Conservation (phyloP, 768 basidiomycete species). For the Tylopilus plumbeoviolaceoides region DNA sequence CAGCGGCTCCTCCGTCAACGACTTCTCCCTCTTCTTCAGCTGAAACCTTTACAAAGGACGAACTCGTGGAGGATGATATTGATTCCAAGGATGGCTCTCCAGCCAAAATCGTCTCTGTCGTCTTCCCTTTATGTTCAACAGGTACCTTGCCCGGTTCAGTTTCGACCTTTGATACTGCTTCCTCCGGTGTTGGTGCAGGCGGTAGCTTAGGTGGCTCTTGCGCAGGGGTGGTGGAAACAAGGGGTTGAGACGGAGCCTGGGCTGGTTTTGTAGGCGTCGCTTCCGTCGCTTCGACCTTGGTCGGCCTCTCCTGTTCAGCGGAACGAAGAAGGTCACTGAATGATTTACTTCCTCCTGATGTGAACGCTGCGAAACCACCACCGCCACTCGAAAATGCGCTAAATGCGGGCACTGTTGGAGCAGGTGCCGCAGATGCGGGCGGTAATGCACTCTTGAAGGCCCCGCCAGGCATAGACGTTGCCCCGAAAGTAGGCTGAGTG, state of each 20-base stretch:
- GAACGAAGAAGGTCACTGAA: conserved; percentile 60
- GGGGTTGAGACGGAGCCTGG: background rate
- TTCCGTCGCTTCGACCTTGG: conserved; percentile 17
- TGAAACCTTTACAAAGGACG: conserved; percentile 48
- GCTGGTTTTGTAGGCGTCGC: conserved; percentile 8
- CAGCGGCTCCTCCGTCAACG: conserved; percentile 10
- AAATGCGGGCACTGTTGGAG: conserved; percentile 17
- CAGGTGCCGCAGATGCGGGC: background rate
- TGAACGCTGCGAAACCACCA: conserved; percentile 52
- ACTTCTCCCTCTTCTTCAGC: conserved; percentile 25
- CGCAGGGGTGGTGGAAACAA: conserved; percentile 14
- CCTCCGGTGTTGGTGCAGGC: background rate
- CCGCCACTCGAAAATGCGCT: conserved; percentile 27
- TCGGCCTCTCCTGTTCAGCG: conserved; percentile 24
- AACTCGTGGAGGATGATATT: conserved; percentile 39
- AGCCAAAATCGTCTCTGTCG: background rate
- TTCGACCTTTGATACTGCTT: conserved; percentile 1
- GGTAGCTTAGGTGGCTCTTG: conserved; percentile 9
- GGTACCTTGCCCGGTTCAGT: background rate
- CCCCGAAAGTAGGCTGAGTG: conserved; percentile 36
- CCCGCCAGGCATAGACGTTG: conserved; percentile 31
- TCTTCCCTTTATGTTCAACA: conserved; percentile 6
- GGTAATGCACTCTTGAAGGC: conserved; percentile 20
- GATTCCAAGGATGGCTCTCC: conserved; percentile 25
- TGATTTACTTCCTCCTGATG: conserved; percentile 43